Conservation (phyloP, 1,139 yeast genomes). For the Taphrina deformans region DNA sequence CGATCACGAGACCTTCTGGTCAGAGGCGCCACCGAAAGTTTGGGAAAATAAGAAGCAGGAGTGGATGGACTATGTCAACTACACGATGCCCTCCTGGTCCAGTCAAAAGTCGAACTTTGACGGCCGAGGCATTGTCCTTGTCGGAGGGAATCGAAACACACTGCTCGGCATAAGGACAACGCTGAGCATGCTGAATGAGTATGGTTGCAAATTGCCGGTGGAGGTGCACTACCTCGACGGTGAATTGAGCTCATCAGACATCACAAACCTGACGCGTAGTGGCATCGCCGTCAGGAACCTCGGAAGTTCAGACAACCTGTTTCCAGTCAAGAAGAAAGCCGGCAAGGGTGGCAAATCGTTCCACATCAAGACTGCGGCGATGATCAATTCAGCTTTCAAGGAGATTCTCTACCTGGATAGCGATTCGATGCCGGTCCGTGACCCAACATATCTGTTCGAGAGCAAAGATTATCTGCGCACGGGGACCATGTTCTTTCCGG, state of each 20-base stretch:
- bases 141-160: constrained; percentile 28
- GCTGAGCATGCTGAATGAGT: constrained; percentile 31
- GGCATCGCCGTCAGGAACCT: constrained; percentile 16
- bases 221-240: constrained; percentile 32
- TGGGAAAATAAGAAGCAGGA: constrained; percentile 30
- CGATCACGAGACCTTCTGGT: constrained; percentile 32
- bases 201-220: constrained; percentile 26
- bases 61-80: constrained; percentile 32
- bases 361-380: constrained; percentile 35
- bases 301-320: constrained; percentile 16
- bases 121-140: constrained; percentile 30
- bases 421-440: constrained; percentile 34
- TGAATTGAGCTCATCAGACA: constrained; percentile 16
- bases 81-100: constrained; percentile 30
- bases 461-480: constrained; percentile 27
- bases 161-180: constrained; percentile 24
- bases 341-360: constrained; percentile 32
- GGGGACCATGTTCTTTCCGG: constrained; percentile 34
- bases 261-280: constrained; percentile 14
- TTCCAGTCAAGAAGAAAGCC: constrained; percentile 32
- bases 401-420: constrained; percentile 32
- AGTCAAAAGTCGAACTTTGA: constrained; percentile 9
- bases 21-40: constrained; percentile 32
- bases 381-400: constrained; percentile 30
- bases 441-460: constrained; percentile 30